phyloP scores from a whole-genome alignment of 202 grass and related monocot species.

The Saccharum hybrid region DNA sequence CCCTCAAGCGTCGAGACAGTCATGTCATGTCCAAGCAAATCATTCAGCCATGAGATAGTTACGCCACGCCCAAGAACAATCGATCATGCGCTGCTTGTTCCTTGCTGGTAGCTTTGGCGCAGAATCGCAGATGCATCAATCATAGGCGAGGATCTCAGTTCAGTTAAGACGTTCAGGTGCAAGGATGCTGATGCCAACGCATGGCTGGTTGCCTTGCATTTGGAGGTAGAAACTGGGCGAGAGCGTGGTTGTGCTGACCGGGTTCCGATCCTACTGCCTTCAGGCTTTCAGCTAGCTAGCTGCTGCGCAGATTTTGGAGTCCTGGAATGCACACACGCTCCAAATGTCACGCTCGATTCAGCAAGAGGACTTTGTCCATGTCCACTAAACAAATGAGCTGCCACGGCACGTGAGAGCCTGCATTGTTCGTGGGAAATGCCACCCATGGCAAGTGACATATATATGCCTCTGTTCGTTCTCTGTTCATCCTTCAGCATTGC shows the following conservation, averaged over 20 bases:
- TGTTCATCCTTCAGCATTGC: neutral
- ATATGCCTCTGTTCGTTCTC: neutral
- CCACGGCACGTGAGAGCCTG: neutral
- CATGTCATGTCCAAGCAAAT: constrained; percentile 28
- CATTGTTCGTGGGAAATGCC: neutral
- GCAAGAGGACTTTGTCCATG: neutral
- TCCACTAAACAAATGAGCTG: constrained; percentile 6
- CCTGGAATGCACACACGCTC: neutral
- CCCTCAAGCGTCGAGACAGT: constrained; percentile 17
- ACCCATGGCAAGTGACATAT: neutral
- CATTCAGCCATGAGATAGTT: neutral
- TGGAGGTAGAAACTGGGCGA: constrained; percentile 7
- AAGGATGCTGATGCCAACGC: neutral
- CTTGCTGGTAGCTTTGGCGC: neutral
- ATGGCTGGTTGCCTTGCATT: neutral
- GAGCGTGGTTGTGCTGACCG: neutral
- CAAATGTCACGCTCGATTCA: constrained; percentile 42
- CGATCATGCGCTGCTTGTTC: neutral
- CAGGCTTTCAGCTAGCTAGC: constrained; percentile 25
- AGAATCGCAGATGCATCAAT: neutral
- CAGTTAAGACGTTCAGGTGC: neutral
- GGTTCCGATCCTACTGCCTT: neutral
- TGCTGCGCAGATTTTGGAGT: neutral
- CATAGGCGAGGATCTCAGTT: constrained; percentile 15
- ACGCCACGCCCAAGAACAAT: neutral